Conservation (phyloP, 257 asterid genomes). For the Echites panduratus region DNA sequence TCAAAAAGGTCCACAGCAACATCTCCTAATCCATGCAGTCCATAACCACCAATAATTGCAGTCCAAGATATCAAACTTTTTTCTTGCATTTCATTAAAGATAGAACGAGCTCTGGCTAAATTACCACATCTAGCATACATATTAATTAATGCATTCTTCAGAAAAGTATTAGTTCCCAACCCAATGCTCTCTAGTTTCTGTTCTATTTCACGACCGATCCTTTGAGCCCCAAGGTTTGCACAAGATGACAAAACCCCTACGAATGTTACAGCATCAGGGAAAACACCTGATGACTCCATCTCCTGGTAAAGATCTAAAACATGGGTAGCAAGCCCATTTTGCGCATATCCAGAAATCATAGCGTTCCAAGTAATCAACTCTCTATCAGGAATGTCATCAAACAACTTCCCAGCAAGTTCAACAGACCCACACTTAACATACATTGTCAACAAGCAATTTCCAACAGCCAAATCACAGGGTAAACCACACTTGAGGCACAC, state of each 20-base stretch:
- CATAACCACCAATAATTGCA: slow-evolving; percentile 77
- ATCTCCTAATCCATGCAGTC: slow-evolving; percentile 77
- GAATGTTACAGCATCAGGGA: slow-evolving; percentile 74
- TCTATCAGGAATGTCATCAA: slow-evolving; percentile 45
- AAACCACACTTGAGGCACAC: slow-evolving; percentile 43
- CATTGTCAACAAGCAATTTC: slow-evolving; percentile 78
- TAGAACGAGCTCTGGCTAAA: slow-evolving; percentile 51
- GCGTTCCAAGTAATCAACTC: slow-evolving; percentile 90
- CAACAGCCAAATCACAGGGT: slow-evolving; percentile 42
- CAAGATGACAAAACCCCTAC: slow-evolving; percentile 82
- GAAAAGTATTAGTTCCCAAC: slow-evolving; percentile 43
- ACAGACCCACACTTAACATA: slow-evolving; percentile 58
- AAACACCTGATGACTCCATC: slow-evolving; percentile 45
- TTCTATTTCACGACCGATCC: slow-evolving; percentile 63
- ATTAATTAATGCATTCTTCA: slow-evolving; percentile 68
- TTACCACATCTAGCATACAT: slow-evolving; percentile 92
- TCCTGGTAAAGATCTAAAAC: slow-evolving; percentile 64
- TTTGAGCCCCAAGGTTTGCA: slow-evolving; percentile 74
- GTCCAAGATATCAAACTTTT: slow-evolving; percentile 90
- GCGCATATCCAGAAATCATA: slow-evolving; percentile 85
- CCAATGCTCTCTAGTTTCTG: slow-evolving; percentile 33
- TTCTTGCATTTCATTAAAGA: slow-evolving; percentile 54
- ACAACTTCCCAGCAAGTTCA: slow-evolving; percentile 48
- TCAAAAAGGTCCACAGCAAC: slow-evolving; percentile 65
- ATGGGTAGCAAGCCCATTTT: slow-evolving; percentile 57